A percentile compares a stretch with the other conserved stretches of the same genome.
Evolutionary conservation across 371 early-diverging fungal species (phyloP).

Genomic region (Syncephalastrum sp.): DNA sequence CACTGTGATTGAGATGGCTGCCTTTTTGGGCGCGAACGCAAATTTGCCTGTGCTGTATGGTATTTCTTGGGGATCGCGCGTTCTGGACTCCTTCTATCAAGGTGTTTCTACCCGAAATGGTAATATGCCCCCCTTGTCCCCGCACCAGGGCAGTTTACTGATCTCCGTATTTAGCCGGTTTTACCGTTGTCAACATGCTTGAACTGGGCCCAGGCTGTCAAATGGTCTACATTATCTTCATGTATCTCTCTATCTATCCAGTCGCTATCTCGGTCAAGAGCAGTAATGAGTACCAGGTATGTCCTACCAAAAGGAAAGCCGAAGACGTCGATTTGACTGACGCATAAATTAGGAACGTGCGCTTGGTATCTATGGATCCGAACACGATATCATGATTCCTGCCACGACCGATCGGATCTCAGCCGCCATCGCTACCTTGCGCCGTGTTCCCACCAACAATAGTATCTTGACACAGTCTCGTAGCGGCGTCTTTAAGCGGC

Average conservation of each 20-base stretch:
- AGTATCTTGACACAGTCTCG: conserved; percentile 28
- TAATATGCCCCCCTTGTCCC: conserved; percentile 2
- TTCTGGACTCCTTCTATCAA: conserved; percentile 40
- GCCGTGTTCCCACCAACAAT: conserved; percentile 15
- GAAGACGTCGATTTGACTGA: not conserved
- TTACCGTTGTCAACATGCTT: conserved; percentile 37
- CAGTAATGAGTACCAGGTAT: conserved; percentile 52
- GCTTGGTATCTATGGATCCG: conserved; percentile 14
- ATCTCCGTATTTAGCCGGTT: conserved; percentile 31
- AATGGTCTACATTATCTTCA: conserved; percentile 46
- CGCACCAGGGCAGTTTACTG: too few species aligned
- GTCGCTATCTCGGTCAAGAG: conserved; percentile 52
- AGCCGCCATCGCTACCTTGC: not conserved
- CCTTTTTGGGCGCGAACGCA: conserved; percentile 33
- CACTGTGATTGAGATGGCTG: conserved; percentile 27
- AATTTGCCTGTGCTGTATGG: conserved; percentile 36
- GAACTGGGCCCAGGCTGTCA: conserved; percentile 45
- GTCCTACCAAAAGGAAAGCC: not conserved
- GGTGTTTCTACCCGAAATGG: conserved; percentile 42
- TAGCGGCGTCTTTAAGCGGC: conserved; percentile 22
- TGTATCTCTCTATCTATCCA: conserved; percentile 54
- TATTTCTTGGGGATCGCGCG: conserved; percentile 30
- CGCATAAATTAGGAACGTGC: conserved; percentile 12
- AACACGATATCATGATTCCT: conserved; percentile 8
- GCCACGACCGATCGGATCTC: conserved; percentile 5